Percentiles rank a stretch among this genome's conserved stretches.
Evolutionary conservation across 2,329 filamentous ascomycete species (phyloP).

Genomic region (Endothia cerciana): DNA sequence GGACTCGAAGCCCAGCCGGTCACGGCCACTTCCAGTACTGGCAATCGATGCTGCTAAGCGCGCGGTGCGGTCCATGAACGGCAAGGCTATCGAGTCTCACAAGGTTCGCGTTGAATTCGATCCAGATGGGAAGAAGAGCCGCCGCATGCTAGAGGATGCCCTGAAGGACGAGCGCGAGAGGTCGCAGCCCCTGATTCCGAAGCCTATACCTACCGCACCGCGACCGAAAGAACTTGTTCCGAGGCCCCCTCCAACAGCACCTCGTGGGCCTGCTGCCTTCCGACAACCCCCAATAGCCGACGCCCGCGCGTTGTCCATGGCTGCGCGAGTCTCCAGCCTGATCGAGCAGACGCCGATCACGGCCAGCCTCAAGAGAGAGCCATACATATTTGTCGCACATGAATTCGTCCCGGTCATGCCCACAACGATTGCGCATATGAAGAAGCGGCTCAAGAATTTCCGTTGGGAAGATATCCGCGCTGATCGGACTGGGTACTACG

Average conservation of each 20-base stretch:
- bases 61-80: slow-evolving; percentile 77
- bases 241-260: slow-evolving; percentile 80
- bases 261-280: slow-evolving; percentile 76
- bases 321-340: slow-evolving; percentile 23
- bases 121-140: slow-evolving; percentile 82
- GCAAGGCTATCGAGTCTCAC: slow-evolving; percentile 77
- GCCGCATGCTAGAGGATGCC: slow-evolving; percentile 74
- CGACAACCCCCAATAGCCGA: slow-evolving; percentile 38
- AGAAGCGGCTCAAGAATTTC: slow-evolving; percentile 84
- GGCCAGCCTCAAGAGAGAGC: slow-evolving; percentile 72
- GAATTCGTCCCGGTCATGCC: slow-evolving; percentile 84
- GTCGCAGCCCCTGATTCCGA: slow-evolving; percentile 44
- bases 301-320: slow-evolving; percentile 30
- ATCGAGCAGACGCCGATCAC: slow-evolving; percentile 48
- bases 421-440: slow-evolving; percentile 86
- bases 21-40: slow-evolving; percentile 59
- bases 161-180: slow-evolving; percentile 71
- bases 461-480: slow-evolving; percentile 79
- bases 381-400: slow-evolving; percentile 89
- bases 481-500: slow-evolving; percentile 86
- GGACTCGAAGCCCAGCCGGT: slow-evolving; percentile 63
- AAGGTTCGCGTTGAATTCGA: slow-evolving; percentile 85
- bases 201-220: slow-evolving; percentile 37
- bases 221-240: slow-evolving; percentile 51
- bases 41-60: slow-evolving; percentile 81